Conservation (phyloP, 139 green algal genomes). For the Tetradesmus obliquus region DNA sequence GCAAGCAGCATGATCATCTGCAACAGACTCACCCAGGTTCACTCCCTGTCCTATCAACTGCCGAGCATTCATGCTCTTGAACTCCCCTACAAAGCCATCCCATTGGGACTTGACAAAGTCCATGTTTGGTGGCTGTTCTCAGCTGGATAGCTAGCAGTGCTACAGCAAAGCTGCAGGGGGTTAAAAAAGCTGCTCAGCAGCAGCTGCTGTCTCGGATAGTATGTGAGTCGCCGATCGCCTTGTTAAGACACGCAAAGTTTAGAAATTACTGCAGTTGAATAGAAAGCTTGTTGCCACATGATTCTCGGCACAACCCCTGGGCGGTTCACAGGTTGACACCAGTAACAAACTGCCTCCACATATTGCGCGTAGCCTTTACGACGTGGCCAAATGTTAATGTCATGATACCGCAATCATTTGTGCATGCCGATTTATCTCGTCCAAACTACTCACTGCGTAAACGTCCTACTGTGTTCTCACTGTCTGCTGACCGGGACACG, state of each 20-base stretch:
- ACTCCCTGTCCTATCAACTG: constrained; percentile 74
- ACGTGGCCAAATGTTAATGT: too few relatives aligned
- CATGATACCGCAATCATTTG: too few relatives aligned
- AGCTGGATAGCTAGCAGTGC: neutral
- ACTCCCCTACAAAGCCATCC: neutral
- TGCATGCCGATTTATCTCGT: too few relatives aligned
- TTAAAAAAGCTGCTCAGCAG: neutral
- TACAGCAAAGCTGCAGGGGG: neutral
- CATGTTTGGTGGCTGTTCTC: neutral
- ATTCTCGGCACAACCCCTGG: neutral
- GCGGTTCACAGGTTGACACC: neutral
- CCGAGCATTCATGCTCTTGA: constrained; percentile 62
- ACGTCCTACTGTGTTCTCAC: neutral
- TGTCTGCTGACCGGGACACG: neutral
- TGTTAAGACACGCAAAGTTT: too few relatives aligned
- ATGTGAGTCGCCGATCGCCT: too few relatives aligned
- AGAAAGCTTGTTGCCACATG: neutral
- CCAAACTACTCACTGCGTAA: neutral
- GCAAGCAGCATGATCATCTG: neutral
- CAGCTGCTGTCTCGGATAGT: neutral
- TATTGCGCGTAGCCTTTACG: neutral
- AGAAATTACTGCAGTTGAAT: too few relatives aligned
- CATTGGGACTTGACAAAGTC: constrained; percentile 2
- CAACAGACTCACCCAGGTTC: constrained; percentile 73
- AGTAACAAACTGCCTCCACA: neutral